These are phyloP conservation scores for Curvularia sp. DNA, from an alignment of 2,329 filamentous ascomycete genomes.

Conservation along the genomic window DNA sequence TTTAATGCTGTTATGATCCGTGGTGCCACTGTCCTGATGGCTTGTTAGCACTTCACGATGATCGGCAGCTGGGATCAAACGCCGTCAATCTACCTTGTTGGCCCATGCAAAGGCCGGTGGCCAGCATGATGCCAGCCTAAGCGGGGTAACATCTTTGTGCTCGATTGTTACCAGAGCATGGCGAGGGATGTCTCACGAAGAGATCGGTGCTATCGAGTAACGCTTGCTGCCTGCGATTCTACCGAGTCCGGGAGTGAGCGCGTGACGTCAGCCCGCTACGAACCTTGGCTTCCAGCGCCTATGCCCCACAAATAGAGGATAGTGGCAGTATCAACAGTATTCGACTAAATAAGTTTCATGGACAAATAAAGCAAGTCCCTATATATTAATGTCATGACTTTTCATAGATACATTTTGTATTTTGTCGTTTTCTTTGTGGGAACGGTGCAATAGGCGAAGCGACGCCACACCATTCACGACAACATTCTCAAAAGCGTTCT, in stretches of 20 bases:
- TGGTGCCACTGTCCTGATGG: conserved; percentile 22
- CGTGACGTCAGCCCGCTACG: conserved; percentile 17
- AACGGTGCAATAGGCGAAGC: neutral
- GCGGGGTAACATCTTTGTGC: conserved; percentile 27
- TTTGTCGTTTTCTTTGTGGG: neutral
- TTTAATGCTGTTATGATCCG: conserved; percentile 9
- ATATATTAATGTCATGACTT: neutral
- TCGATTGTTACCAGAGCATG: conserved; percentile 22
- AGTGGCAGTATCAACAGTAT: neutral
- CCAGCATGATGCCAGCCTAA: conserved; percentile 30
- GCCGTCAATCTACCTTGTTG: conserved; percentile 33
- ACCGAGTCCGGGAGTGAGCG: conserved; percentile 7
- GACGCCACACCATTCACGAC: neutral
- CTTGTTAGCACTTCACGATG: conserved; percentile 31
- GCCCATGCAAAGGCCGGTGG: conserved; percentile 25
- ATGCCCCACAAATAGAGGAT: neutral
- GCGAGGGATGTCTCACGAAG: conserved; percentile 5
- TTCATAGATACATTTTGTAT: neutral
- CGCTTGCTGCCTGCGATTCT: conserved; percentile 7
- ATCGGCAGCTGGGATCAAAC: conserved; percentile 31
- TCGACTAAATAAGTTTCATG: neutral
- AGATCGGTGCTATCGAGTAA: neutral
- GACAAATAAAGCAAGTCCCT: neutral
- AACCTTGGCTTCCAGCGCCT: conserved; percentile 15
- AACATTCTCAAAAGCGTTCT: neutral